Evolutionary conservation across 1,284 basidiomycete species (phyloP).

Genomic region (Naganishia sp.): DNA sequence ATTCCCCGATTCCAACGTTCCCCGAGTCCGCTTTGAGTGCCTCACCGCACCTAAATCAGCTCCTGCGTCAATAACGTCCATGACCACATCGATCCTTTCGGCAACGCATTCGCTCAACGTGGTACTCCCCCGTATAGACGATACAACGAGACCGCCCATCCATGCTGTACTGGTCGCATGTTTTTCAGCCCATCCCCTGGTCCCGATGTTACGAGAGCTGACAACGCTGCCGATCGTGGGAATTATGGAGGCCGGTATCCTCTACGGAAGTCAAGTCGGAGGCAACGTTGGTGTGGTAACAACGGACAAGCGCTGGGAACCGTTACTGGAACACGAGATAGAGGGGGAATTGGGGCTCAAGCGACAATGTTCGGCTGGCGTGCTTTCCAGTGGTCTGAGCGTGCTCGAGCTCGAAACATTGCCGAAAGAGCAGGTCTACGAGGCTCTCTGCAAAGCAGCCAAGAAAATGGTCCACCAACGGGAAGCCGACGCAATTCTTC

Average conservation of each 20-base stretch:
- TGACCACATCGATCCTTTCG: slow-evolving; percentile 53
- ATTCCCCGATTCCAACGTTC: slow-evolving; percentile 34
- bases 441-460: slow-evolving; percentile 48
- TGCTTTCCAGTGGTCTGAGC: slow-evolving; percentile 56
- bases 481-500: slow-evolving; percentile 55
- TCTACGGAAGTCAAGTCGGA: slow-evolving; percentile 45
- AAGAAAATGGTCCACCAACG: slow-evolving; percentile 43
- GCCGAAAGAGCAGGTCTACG: slow-evolving; percentile 50
- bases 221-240: slow-evolving; percentile 53
- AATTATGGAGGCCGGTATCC: slow-evolving; percentile 59
- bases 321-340: slow-evolving; percentile 53
- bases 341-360: slow-evolving; percentile 42
- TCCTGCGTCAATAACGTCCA: slow-evolving; percentile 56
- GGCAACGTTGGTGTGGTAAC: slow-evolving; percentile 59
- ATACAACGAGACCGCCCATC: slow-evolving; percentile 28
- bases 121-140: slow-evolving; percentile 36
- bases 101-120: slow-evolving; percentile 51
- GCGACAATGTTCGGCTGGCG: slow-evolving; percentile 53
- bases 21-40: slow-evolving; percentile 41
- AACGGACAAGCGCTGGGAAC: slow-evolving; percentile 58
- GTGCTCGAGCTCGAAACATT: slow-evolving; percentile 56
- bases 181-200: slow-evolving; percentile 60
- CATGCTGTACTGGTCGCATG: slow-evolving; percentile 56
- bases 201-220: slow-evolving; percentile 54
- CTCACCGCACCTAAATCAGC: slow-evolving; percentile 55